phyloP scores from a whole-genome alignment of 2,329 filamentous ascomycete genomes.

The Monosporascus sp. region DNA sequence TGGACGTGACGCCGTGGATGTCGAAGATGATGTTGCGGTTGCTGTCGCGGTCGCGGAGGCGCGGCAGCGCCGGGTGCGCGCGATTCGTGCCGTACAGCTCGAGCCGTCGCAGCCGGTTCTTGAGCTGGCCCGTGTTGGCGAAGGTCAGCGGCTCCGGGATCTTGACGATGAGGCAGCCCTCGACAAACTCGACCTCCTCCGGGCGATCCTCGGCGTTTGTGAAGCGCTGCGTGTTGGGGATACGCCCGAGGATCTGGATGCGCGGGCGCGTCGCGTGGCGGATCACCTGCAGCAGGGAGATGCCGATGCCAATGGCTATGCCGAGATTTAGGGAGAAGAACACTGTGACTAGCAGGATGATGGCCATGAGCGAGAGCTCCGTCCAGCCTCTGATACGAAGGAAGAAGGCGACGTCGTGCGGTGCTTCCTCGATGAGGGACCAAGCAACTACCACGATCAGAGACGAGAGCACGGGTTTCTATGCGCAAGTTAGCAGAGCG shows the following conservation, averaged over 20 bases:
- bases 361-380: conserved; percentile 78
- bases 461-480: conserved; percentile 89
- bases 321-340: conserved; percentile 93
- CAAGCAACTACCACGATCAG: conserved; percentile 96
- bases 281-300: conserved; percentile 86
- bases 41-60: conserved; percentile 68
- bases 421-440: conserved; percentile 91
- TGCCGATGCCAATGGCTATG: conserved; percentile 87
- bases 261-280: conserved; percentile 85
- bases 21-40: conserved; percentile 95
- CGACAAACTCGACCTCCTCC: conserved; percentile 76
- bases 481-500: conserved; percentile 7
- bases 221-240: conserved; percentile 77
- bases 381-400: conserved; percentile 77
- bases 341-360: conserved; percentile 88
- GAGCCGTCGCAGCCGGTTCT: conserved; percentile 73
- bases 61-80: conserved; percentile 82
- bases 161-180: conserved; percentile 92
- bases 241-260: conserved; percentile 91
- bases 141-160: conserved; percentile 96
- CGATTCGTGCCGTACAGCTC: conserved; percentile 84
- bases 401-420: conserved; percentile 89
- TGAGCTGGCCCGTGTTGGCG: conserved; percentile 90
- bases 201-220: conserved; percentile 76
- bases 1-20: conserved; percentile 90